Percentiles rank a stretch among this genome's conserved stretches.
These are phyloP conservation scores for Suillus subluteus DNA, from an alignment of 768 basidiomycete species.

Conservation along the genomic window DNA sequence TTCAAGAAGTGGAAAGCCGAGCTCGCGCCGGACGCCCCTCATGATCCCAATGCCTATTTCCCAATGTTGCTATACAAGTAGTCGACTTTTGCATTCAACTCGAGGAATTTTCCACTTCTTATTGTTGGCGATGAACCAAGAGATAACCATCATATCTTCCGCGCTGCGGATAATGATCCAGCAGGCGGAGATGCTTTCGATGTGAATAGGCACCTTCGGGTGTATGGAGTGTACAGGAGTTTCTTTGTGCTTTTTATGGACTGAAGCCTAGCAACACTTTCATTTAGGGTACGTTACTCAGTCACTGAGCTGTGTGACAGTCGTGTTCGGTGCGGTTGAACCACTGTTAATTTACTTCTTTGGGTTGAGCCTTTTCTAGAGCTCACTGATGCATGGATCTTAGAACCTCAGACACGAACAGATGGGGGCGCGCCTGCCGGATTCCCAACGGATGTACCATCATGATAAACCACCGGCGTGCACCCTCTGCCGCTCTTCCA, in stretches of 20 bases:
- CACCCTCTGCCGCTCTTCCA: background rate
- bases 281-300: background rate
- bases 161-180: conserved; percentile 25
- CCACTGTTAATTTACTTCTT: background rate
- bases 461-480: background rate
- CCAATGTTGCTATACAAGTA: conserved; percentile 74
- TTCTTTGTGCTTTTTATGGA: background rate
- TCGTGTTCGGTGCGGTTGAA: background rate
- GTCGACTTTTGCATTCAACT: conserved; percentile 5
- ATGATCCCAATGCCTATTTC: conserved; percentile 81
- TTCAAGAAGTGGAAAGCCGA: conserved; percentile 77
- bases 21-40: conserved; percentile 77
- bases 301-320: background rate
- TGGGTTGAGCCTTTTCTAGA: background rate
- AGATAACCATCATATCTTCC: conserved; percentile 40
- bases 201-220: background rate
- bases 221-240: background rate
- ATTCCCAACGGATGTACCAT: background rate
- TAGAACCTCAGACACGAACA: background rate
- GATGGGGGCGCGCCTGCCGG: background rate
- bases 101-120: conserved; percentile 10
- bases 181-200: background rate
- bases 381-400: background rate
- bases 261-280: background rate
- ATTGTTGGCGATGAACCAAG: background rate